Base-by-base conservation (phyloP, 352 stramenopile species). In the Phytophthora fragariaefolia region DNA sequence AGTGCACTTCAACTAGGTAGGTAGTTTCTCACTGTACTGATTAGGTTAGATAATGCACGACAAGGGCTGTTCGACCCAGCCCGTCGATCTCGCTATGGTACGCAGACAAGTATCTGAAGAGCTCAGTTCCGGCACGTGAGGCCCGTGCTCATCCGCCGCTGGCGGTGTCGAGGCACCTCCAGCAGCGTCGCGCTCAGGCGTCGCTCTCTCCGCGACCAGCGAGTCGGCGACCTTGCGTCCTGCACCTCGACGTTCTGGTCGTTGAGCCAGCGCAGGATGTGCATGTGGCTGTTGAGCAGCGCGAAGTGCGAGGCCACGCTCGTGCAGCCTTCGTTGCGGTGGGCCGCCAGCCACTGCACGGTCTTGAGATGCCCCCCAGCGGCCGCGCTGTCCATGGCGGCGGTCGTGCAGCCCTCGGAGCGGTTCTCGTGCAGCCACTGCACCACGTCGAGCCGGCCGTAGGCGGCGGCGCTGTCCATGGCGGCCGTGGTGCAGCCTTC, bases 401-500 rank as follows among this genome's bases (percentile, higher is more conserved):
- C 80, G 1, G 71, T 85, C 20, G 87, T 91, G 69, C 82, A 93
- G 24, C 85, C 85, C 71, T 93, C 87, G 0, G 28, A 43, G 6
- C 85, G 79, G 46, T 93, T 76, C 40, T 64, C 60, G 20, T 94
- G 82, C 28, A 96, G 73, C 85, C 85, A 96, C 46, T 83, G 50
- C 20, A 96, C 80, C 8, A 92, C 74, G 20, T 82, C 68, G n/a
- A 92, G 58, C 27, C 85, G 83, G 0, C 85, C 87, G 34, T 86
- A 91, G 18, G 83, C 82, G 2, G 87, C 85, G 2, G 87, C 85
- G 36, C 83, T 87, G 64, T 95, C 87, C 77, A 94, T 92, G 4
- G 87, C 85, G n/a, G 83, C 73, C 4, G 79, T 86, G 12, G 85
- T 85, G 73, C 85, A 96, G 57, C 78, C 80, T 69, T 94, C 87